Evolutionary conservation across 148 eudicot genomes (phyloP), one percentile per base, ranked within the genome.

Genomic region (Suaeda aralocaspica): DNA sequence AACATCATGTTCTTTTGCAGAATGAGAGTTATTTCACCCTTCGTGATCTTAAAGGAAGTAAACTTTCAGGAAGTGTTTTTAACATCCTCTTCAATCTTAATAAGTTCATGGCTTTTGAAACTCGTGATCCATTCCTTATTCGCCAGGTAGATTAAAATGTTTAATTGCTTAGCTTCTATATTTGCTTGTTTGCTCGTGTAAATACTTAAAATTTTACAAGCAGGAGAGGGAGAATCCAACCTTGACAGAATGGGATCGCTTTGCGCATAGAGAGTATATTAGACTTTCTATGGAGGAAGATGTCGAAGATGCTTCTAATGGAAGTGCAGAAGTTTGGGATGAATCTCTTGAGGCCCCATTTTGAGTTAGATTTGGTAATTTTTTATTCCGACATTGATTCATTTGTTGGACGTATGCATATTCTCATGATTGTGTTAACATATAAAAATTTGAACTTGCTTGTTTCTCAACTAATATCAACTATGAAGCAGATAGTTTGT

Each of bases 201-300:
- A 11, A 67, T 63, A 50, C 18, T 41, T 67, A 31, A 21, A 29
- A 61, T 64, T 5, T 58, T 79, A 66, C 63, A 74, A 70, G 65
- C 90, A 93, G 98, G 98, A 93, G 76, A 87, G 98, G 39, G 98
- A 93, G 81, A 93, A 93, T 72, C 98, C 98, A 44, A 82, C 77
- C 50, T 77, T 93, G 87, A 93, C 98, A 8, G 98, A 92, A 49
- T 92, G 98, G 98, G 98, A 92, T 75, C 96, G 98, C 55, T 92
- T 90, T 81, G 98, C 98, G 34, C 98, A 92, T 73, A 81, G 98
- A 73, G 98, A 92, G 80, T 92, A 92, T 73, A 92, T 93, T 66
- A 86, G 96, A 83, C 92, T 93, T 59, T 93, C 98, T 13, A 93
- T 93, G 98, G 98, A 93, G 83, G 98, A 93, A 78, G 98, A 93